Evolutionary conservation across 345 rosid species (phyloP), one percentile per base, ranked within the genome.

Genomic region (Carallia brachiata): DNA sequence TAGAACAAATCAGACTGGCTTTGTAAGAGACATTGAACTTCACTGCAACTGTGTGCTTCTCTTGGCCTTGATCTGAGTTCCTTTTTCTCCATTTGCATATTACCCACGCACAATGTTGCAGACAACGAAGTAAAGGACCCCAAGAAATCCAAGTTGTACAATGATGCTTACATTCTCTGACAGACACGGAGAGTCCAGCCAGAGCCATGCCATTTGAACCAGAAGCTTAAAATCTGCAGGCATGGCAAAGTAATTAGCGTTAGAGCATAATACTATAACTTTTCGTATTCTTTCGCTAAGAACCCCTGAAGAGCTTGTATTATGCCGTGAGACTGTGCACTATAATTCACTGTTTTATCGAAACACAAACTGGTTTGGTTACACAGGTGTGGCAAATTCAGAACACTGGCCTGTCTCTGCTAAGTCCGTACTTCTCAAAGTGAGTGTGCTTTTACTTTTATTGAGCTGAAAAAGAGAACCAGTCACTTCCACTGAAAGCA

Each of bases 81-180:
- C 81, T 66, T 61, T 48, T 13, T 65, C 73, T 69, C 56, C 67
- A 52, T 75, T 80, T 76, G 77, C 76, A 59, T 52, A 82, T 40
- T 31, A 60, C 70, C 58, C 69, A 58, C 57, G 74, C 27, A 59
- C 69, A 44, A 74, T 73, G 81, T 39, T 40, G 62, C 70, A 73
- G 66, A 36, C 75, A 63, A 58, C 67, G 79, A 52, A 80, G 48
- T 7, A 23, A 18, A 86, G 47, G 76, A 87, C 75, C 58, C 72
- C 90, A 16, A 86, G 63, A 77, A 88, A 89, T 18, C 78, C 79
- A 48, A 85, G 78, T 66, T 80, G 90, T 55, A 87, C n/a, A 53
- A 52, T 63, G 54, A 86, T 66, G 87, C 72, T 83, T 68, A 85
- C 63, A 28, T 83, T 75, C 87, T 88, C 96, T 79, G 81, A 69